Evolutionary conservation across 352 stramenopile genomes (phyloP), one percentile per base, ranked within the genome.

Genomic region (Globisporangium recalcitrans): DNA sequence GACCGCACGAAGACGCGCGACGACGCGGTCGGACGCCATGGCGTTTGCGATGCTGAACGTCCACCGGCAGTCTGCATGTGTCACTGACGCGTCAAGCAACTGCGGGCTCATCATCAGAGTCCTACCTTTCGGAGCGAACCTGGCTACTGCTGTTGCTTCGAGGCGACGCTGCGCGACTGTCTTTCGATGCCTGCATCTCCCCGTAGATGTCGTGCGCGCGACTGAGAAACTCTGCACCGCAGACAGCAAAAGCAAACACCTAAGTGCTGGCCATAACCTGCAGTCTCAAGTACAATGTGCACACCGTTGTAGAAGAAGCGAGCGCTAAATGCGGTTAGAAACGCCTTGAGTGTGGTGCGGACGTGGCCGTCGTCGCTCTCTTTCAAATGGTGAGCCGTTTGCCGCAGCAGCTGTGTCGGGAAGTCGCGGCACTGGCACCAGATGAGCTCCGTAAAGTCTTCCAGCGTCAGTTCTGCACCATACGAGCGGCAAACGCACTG

Each of bases 381-480:
- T 2, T 62, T 55, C 14, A 87, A 29, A 60, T 88, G 79, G 11
- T 62, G 73, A 2, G 70, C 69, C 34, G 74, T 67, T 31, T 82
- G 77, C 22, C 70, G 62, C 47, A 89, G 60, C 29, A 85, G 48
- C 26, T 74, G 60, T 4, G 19, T 44, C 5, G 80, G 74, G 21
- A 89, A 61, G 58, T 89, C 76, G 42, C 70, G 70, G 62, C 77
- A 89, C 32, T 86, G 76, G 31, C 70, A 80, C 75, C 63, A 74
- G 4, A 89, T 34, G 60, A 89, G 70, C 58, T 89, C 77, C 0
- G 58, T 74, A 57, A 89, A 87, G 65, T 89, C 77, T 19, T 76
- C 80, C 1, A 72, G 69, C 8, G 77, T 80, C 14, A 89, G 63
- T 29, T 71, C 80, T 88, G 54, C 26, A 19, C 19, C 13, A 8